Evolutionary conservation across 2,329 filamentous ascomycete species (phyloP).

Genomic region (Intubia oerlemansii): DNA sequence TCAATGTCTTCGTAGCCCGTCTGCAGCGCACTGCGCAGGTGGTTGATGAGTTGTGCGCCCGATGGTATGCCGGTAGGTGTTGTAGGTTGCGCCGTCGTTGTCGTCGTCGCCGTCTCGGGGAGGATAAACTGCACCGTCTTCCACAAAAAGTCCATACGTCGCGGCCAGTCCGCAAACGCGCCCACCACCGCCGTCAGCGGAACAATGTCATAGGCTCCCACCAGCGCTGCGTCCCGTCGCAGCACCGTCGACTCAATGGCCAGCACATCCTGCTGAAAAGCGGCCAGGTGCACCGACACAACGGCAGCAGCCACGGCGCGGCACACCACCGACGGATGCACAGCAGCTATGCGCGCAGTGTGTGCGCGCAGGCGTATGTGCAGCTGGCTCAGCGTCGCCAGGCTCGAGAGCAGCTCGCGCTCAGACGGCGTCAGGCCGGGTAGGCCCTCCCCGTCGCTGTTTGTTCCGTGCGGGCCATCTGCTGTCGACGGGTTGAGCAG

Average conservation of each 20-base stretch:
- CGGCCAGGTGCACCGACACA: conserved; percentile 48
- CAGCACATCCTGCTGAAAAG: conserved; percentile 67
- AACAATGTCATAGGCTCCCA: conserved; percentile 85
- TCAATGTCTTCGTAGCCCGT: conserved; percentile 83
- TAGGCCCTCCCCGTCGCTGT: no score
- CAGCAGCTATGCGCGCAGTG: conserved; percentile 42
- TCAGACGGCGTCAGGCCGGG: conserved; percentile 53
- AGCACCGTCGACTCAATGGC: conserved; percentile 67
- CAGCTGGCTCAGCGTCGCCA: conserved; percentile 57
- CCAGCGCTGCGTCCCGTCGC: conserved; percentile 51
- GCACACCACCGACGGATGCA: conserved; percentile 64
- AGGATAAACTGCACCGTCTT: conserved; percentile 49
- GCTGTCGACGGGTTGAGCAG: no score
- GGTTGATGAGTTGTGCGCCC: conserved; percentile 57
- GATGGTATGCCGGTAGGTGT: conserved; percentile 21
- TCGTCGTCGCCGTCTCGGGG: conserved; percentile 4
- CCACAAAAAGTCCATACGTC: conserved; percentile 74
- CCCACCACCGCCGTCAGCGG: conserved; percentile 67
- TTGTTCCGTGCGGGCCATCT: no score
- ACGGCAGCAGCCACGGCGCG: conserved; percentile 71
- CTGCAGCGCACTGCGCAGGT: conserved; percentile 51
- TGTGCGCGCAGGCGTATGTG: conserved; percentile 52
- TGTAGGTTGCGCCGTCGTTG: conserved; percentile 10
- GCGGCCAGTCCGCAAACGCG: conserved; percentile 74
- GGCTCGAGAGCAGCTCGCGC: conserved; percentile 55